Base-by-base conservation (phyloP, 2,329 filamentous ascomycete species). In the Cytospora piceae region DNA sequence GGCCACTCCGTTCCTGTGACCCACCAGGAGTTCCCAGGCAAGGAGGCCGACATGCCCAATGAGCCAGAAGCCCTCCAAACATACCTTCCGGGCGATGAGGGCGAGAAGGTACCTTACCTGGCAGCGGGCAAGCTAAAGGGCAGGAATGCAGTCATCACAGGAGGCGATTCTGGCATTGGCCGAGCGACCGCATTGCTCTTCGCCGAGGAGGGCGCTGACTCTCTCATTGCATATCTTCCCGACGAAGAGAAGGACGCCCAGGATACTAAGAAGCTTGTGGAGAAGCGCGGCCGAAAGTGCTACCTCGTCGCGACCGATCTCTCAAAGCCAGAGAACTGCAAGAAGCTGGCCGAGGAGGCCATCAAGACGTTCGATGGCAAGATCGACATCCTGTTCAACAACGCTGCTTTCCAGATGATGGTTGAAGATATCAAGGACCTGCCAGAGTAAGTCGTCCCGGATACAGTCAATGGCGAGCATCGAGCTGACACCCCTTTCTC, bases 131-230 rank as follows among this genome's bases (percentile, higher is more conserved):
- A 95, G 78, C 85, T 95, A 8, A 77, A 86, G 72, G 91, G 87
- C 68, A 91, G 90, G 77, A 90, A 87, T 66, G 91, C 91, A 9
- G 77, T 95, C 65, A 94, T 95, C 72, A 94, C 92, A 0, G 91
- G 91, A 20, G 92, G 92, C 4, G 91, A 94, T 76, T 89, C 86
- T 8, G 91, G 92, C 1, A 94, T 95, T 69, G 91, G 92, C 8
- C 87, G 90, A 46, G 88, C 92, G 1, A 86, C 89, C 1, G 90
- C 92, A 1, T 83, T 94, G 20, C 81, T 95, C 0, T 95, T 90
- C 71, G 91, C 91, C 49, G 90, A 92, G 83, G 92, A 95, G 76
- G 92, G 91, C 7, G 91, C 90, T 17, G 87, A 91, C 68, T 86
- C 84, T 59, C 81, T 90, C 65, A 93, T 95, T 70, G 85, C 86